Evolutionary conservation across 306 rosid species (phyloP).

Genomic region (Corylus americana): DNA sequence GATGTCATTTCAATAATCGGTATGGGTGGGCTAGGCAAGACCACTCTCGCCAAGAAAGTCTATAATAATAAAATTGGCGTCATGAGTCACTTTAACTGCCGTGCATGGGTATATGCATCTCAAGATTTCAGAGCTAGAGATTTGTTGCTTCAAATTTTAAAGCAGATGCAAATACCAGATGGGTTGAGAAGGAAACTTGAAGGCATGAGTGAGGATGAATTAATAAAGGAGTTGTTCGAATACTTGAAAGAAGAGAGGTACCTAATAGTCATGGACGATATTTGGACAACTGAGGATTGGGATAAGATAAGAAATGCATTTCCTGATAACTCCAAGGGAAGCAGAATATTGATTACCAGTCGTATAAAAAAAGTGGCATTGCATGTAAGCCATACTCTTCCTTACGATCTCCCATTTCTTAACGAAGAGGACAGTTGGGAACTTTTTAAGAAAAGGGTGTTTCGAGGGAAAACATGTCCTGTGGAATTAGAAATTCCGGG

Average conservation of each 20-base stretch:
- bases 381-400: background rate
- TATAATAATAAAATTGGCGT: too few species aligned
- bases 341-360: background rate
- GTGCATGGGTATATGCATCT: slow-evolving; percentile 20
- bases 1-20: slow-evolving; percentile 12
- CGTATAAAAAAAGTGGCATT: too few species aligned
- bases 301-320: background rate
- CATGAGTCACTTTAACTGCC: background rate
- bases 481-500: rapidly evolving
- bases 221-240: background rate
- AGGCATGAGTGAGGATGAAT: background rate
- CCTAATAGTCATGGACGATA: background rate
- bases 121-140: background rate
- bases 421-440: slow-evolving; percentile 30
- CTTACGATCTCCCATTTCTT: slow-evolving; percentile 7
- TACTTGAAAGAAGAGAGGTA: background rate
- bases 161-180: background rate
- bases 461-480: background rate
- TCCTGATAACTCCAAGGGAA: background rate
- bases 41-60: slow-evolving; percentile 6
- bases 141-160: background rate
- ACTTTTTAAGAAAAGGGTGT: slow-evolving; percentile 15
- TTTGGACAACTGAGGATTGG: background rate
- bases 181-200: background rate
- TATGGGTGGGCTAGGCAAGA: slow-evolving; percentile 30